Base-by-base conservation (phyloP, 2,329 filamentous ascomycete genomes). In the Cytospora piceicola region DNA sequence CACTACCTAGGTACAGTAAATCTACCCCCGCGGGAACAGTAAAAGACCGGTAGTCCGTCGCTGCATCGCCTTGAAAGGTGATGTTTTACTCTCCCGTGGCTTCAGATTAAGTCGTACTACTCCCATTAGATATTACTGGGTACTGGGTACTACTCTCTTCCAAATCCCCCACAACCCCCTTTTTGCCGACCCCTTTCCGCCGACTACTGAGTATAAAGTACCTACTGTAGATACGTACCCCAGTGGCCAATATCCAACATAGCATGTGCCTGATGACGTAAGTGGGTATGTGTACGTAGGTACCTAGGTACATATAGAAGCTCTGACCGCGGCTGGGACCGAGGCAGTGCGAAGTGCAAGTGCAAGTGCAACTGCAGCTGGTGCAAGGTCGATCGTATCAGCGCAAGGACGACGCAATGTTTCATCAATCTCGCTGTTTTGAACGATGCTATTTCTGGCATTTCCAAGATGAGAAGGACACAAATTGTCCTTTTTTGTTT, bases 341-440 rank as follows among this genome's bases (percentile, higher is more conserved):
- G 42, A n/a, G 17, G 15, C 39, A 42, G 14, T 42, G 20, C 3
- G 46, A 9, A 49, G 46, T 49, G 46, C 46, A 9, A 12, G 42
- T n/a, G n/a, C n/a, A n/a, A 29, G 27, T 12, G 46, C 39, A 14
- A 36, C 34, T 36, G 15, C 2, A 49, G 46, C 46, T 49, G 4
- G n/a, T 12, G 46, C 24, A 24, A 8, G n/a, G n/a, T n/a, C n/a
- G n/a, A n/a, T 49, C 46, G 46, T n/a, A 49, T 24, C 46, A 22
- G n/a, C 46, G n/a, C n/a, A 22, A 24, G 60, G 53, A 51, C 49
- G 60, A 63, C 39, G 53, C 61, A 53, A 62, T 52, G 60, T 62
- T 62, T 34, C 60, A 62, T 62, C 60, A 62, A 62, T 62, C 60
- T 62, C 52, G 60, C 52, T 62, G 60, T 62, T 27, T 62, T 52